These are phyloP conservation scores for Coprinellus micaceus DNA, from an alignment of 768 basidiomycete genomes.

Conservation along the genomic window DNA sequence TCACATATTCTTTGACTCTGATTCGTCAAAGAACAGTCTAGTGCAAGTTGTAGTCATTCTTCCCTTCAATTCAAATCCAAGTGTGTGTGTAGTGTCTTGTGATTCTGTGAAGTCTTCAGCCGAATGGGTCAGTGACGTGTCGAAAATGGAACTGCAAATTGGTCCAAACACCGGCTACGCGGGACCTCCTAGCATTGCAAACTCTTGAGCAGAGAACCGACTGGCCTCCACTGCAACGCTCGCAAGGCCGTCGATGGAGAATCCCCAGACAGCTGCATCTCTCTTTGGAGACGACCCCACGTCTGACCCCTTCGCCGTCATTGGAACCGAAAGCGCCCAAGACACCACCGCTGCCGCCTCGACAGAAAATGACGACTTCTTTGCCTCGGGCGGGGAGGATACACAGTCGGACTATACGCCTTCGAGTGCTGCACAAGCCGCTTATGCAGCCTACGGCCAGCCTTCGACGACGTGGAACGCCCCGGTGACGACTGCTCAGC, in stretches of 20 bases:
- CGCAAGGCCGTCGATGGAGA: conserved; percentile 42
- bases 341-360: neutral
- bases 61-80: too few species aligned
- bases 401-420: neutral
- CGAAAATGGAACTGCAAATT: neutral
- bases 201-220: neutral
- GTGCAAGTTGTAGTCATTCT: too few species aligned
- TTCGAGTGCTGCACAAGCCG: neutral
- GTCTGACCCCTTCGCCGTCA: conserved; percentile 61
- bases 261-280: conserved; percentile 75
- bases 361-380: neutral
- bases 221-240: neutral
- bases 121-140: conserved; percentile 11
- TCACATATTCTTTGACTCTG: too few species aligned
- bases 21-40: too few species aligned
- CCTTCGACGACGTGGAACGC: neutral
- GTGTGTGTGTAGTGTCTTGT: neutral
- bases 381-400: neutral
- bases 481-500: neutral
- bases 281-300: conserved; percentile 71
- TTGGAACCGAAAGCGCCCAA: conserved; percentile 34
- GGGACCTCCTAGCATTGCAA: too few species aligned
- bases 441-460: neutral
- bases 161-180: neutral
- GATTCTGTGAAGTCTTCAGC: neutral